phyloP scores from a whole-genome alignment of 495 filamentous ascomycete genomes.

The Aspergillus nidulans region DNA sequence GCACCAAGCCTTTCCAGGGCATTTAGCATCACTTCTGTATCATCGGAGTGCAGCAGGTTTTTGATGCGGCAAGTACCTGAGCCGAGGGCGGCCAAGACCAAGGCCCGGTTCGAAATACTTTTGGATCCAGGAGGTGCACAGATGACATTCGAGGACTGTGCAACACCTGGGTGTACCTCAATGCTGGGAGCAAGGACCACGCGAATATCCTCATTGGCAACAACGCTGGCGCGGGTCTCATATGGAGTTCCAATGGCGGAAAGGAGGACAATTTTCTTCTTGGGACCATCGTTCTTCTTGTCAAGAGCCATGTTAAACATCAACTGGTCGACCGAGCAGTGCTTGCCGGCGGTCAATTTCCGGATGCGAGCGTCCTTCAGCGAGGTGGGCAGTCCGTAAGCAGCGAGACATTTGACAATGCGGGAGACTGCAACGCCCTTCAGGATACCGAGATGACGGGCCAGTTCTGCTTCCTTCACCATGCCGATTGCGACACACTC shows the following conservation, averaged over 20 bases:
- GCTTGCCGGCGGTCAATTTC: constrained; percentile 79
- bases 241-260: constrained; percentile 83
- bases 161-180: constrained; percentile 64
- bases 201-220: constrained; percentile 79
- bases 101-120: constrained; percentile 92
- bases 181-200: constrained; percentile 80
- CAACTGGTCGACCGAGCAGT: constrained; percentile 85
- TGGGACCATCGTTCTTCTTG: constrained; percentile 95
- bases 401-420: constrained; percentile 86
- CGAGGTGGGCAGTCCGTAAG: constrained; percentile 86
- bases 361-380: constrained; percentile 78
- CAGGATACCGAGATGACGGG: constrained; percentile 83
- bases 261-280: constrained; percentile 96
- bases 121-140: constrained; percentile 95
- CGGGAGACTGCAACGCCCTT: constrained; percentile 83
- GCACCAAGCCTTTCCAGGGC: constrained; percentile 77
- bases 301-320: constrained; percentile 93
- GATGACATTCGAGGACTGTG: constrained; percentile 56
- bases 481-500: constrained; percentile 96
- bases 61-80: constrained; percentile 81
- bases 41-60: constrained; percentile 93
- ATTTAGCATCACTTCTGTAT: constrained; percentile 94
- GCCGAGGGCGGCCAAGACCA: constrained; percentile 88
- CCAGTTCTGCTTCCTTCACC: constrained; percentile 94
- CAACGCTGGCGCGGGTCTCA: constrained; percentile 81